Conservation (phyloP, 768 basidiomycete genomes). For the Boletus sensibilis region DNA sequence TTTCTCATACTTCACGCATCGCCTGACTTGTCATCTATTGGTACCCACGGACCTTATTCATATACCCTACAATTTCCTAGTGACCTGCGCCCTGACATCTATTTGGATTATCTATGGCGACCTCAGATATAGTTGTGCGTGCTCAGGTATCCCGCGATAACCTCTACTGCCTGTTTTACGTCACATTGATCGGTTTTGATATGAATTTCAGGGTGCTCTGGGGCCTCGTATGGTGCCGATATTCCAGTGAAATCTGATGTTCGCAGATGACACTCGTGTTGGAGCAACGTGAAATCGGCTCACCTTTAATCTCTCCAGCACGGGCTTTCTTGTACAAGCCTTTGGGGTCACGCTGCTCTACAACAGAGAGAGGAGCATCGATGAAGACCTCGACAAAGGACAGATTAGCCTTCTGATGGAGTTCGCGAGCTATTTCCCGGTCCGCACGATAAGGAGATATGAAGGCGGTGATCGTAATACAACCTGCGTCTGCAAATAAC, state of each 20-base stretch:
- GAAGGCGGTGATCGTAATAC: conserved; percentile 90
- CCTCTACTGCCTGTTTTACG: conserved; percentile 73
- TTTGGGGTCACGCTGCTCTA: conserved; percentile 94
- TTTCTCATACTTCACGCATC: conserved; percentile 4
- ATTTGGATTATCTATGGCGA: conserved; percentile 18
- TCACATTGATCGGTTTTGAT: conserved; percentile 82
- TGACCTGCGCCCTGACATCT: conserved; percentile 9
- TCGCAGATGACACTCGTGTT: conserved; percentile 5
- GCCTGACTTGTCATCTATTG: conserved; percentile 20
- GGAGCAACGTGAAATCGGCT: conserved; percentile 9
- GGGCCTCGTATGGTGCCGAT: conserved; percentile 94
- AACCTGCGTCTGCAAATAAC: conserved; percentile 86
- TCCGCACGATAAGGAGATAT: conserved; percentile 97
- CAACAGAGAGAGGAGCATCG: conserved; percentile 85
- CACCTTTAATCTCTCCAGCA: conserved; percentile 94
- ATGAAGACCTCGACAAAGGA: conserved; percentile 94
- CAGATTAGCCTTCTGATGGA: conserved; percentile 72
- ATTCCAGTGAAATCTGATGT: conserved; percentile 94
- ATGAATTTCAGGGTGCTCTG: conserved; percentile 83
- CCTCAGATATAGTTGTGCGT: conserved; percentile 56
- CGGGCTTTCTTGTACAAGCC: conserved; percentile 97
- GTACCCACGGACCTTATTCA: conserved; percentile 10
- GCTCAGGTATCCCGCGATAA: conserved; percentile 77
- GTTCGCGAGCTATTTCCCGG: conserved; percentile 73
- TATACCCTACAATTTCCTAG: conserved; percentile 15